Percentiles rank a stretch among this genome's conserved stretches.
Evolutionary conservation across 1,284 basidiomycete genomes (phyloP).

Genomic region (Pseudozyma sp.): DNA sequence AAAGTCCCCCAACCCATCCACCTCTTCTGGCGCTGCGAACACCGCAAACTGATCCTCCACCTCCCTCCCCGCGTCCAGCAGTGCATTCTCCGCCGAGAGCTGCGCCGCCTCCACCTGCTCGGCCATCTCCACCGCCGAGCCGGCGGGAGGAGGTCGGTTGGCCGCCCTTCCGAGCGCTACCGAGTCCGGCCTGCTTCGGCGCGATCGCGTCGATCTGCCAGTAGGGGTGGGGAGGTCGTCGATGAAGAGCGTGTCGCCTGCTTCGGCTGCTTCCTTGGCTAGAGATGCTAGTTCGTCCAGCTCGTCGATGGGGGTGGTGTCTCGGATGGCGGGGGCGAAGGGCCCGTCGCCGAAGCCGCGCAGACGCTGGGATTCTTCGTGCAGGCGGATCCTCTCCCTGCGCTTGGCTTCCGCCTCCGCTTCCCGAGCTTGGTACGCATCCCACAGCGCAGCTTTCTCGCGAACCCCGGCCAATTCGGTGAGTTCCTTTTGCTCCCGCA

Average conservation of each 20-base stretch:
- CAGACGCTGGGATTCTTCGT: constrained; percentile 17
- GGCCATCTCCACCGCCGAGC: constrained; percentile 1
- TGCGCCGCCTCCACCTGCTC: constrained; percentile 23
- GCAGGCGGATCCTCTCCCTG: constrained; percentile 6
- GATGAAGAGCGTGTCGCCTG: constrained; percentile 10
- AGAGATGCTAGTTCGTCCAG: constrained; percentile 40
- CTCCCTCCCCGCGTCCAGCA: constrained; percentile 18
- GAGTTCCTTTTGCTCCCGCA: not conserved
- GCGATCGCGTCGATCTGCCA: constrained; percentile 2
- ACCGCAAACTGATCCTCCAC: constrained; percentile 36
- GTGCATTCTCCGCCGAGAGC: constrained; percentile 14
- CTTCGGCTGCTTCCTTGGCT: constrained; percentile 32
- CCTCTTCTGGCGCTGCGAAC: not conserved
- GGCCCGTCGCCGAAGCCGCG: constrained; percentile 7
- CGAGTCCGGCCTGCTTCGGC: not conserved
- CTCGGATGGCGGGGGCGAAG: constrained; percentile 6
- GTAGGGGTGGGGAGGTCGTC: not conserved
- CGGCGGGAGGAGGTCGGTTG: constrained; percentile 17
- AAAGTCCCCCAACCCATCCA: constrained; percentile 2
- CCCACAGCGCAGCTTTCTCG: constrained; percentile 37
- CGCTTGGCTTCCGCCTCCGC: constrained; percentile 10
- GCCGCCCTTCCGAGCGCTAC: constrained; percentile 3
- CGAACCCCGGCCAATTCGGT: constrained; percentile 14
- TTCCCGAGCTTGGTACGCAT: constrained; percentile 22
- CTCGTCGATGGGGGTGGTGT: constrained; percentile 8